Conservation (phyloP, 768 basidiomycete species). For the Leccinum uliginosum region DNA sequence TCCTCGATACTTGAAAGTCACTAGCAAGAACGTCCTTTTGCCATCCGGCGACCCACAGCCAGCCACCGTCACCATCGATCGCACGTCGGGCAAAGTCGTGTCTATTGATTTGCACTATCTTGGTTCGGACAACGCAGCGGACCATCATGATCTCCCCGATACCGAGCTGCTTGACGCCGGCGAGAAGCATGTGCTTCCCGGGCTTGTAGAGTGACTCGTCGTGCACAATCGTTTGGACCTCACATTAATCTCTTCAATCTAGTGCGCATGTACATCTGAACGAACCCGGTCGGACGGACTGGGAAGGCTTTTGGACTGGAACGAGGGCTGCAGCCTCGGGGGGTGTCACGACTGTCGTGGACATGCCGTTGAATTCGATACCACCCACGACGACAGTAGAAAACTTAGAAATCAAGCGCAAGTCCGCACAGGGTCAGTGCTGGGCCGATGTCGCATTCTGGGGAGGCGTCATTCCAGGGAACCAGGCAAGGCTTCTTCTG, state of each 20-base stretch:
- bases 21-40: constrained; percentile 55
- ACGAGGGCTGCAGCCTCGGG: constrained; percentile 87
- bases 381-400: constrained; percentile 88
- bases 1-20: constrained; percentile 37
- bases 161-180: constrained; percentile 52
- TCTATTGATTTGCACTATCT: constrained; percentile 39
- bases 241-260: background rate
- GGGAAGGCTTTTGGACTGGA: constrained; percentile 95
- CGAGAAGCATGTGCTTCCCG: constrained; percentile 62
- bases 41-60: constrained; percentile 47
- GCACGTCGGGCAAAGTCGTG: constrained; percentile 54
- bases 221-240: background rate
- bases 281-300: constrained; percentile 87
- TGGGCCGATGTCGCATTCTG: constrained; percentile 73
- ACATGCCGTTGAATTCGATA: constrained; percentile 98
- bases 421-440: constrained; percentile 65
- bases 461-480: constrained; percentile 93
- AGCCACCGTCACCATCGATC: constrained; percentile 63
- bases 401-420: constrained; percentile 68
- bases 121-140: constrained; percentile 23
- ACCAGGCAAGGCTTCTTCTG: constrained; percentile 50
- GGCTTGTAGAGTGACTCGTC: constrained; percentile 66
- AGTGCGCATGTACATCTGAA: constrained; percentile 93
- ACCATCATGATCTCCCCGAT: constrained; percentile 20
- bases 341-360: constrained; percentile 92